Conservation (phyloP, 2,329 filamentous ascomycete species). For the Penicillium sp. region DNA sequence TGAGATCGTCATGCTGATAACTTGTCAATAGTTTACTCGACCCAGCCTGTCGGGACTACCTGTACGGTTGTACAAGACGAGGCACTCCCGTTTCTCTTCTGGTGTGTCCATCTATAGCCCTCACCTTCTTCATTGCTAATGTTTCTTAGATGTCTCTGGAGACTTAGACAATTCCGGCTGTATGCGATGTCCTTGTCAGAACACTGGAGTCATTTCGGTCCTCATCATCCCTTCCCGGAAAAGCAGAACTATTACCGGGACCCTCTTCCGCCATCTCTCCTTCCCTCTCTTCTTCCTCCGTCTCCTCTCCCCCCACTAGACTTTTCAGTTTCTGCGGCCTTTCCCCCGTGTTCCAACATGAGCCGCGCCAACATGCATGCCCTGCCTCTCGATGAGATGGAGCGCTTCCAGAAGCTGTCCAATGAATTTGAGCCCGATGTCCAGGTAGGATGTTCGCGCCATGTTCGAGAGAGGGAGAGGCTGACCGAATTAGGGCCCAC, state of each 20-base stretch:
- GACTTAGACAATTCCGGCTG: constrained; percentile 3
- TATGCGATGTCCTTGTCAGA: constrained; percentile 39
- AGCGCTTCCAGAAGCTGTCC: constrained; percentile 58
- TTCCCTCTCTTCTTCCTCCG: constrained; percentile 20
- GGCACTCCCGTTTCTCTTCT: not conserved
- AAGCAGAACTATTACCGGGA: constrained; percentile 28
- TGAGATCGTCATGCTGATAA: constrained; percentile 9
- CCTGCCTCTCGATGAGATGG: constrained; percentile 51
- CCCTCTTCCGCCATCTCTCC: constrained; percentile 17
- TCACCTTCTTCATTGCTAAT: not conserved
- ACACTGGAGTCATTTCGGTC: constrained; percentile 30
- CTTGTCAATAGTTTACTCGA: constrained; percentile 9
- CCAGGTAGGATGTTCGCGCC: constrained; percentile 41
- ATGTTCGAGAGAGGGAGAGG: too few relatives aligned
- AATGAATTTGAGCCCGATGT: constrained; percentile 56
- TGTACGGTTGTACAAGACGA: constrained; percentile 8
- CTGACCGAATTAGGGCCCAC: constrained; percentile 60
- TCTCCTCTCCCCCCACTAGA: constrained; percentile 21
- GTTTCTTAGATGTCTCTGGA: not conserved
- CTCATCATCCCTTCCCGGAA: constrained; percentile 29
- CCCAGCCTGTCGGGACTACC: constrained; percentile 9
- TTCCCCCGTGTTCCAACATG: constrained; percentile 12
- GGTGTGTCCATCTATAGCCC: not conserved
- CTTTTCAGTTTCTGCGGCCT: constrained; percentile 20
- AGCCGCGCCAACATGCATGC: constrained; percentile 33